Base-by-base conservation (phyloP, 257 asterid genomes). In the Ligustrum vulgare region DNA sequence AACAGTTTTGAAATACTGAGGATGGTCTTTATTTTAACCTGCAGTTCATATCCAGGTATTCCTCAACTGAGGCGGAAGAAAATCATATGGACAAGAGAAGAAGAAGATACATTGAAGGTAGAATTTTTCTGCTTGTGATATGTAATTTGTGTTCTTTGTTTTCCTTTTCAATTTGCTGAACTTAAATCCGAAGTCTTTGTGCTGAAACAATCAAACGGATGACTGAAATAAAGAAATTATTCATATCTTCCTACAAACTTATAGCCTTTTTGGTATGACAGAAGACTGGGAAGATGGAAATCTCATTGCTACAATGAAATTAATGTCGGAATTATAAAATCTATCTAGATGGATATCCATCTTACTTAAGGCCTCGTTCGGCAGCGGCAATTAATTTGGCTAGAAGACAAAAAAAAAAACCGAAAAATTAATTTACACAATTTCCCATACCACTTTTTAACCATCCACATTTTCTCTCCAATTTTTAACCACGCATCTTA, bases 81-180 rank as follows among this genome's bases (percentile, higher is more conserved):
- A 74, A n/a, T 74, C 68, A 85, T 72, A 6, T 90, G 97, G 95
- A 89, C 93, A 28, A 80, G 69, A 45, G 79, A 5, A 78, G 96
- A 92, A 82, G 96, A 86, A 82, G 85, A 90, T 25, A 82, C 37
- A 75, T 67, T 92, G 49, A 80, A 85, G 97, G 97, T 92, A 80
- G 8, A 62, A 9, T 73, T 63, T 8, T 20, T 47, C 47, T 22
- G 32, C 72, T 64, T 23, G 35, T 63, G 20, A 58, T 32, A 7
- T 79, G 23, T 49, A 41, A 67, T 65, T 35, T 33, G 13, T 32
- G 35, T 18, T 58, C 8, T 71, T 34, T 56, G 34, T 60, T 22
- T 60, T 18, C 67, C 71, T 70, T 10, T 28, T 71, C 65, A 11
- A 7, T 35, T 35, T 75, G 35, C 31, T 36, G 66, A 16, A 25